Conservation (phyloP, 495 filamentous ascomycete genomes). For the Penicillium angulare region DNA sequence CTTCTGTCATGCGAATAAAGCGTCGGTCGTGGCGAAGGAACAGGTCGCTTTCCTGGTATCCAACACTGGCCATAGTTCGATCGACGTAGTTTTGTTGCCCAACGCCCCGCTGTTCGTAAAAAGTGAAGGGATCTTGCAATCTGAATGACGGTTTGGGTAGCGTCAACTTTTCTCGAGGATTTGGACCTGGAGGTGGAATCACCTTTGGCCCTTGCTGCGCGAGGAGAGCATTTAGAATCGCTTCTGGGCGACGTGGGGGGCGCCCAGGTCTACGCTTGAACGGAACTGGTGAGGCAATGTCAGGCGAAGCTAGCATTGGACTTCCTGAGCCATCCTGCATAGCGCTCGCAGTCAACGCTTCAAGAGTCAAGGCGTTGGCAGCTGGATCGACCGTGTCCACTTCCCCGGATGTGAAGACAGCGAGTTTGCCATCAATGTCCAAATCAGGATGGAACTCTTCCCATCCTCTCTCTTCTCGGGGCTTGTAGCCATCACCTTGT, state of each 20-base stretch:
- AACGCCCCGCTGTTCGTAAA: constrained; percentile 59
- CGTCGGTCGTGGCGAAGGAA: constrained; percentile 74
- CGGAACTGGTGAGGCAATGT: constrained; percentile 32
- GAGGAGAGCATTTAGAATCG: constrained; percentile 59
- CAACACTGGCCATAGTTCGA: constrained; percentile 87
- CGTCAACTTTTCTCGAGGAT: constrained; percentile 64
- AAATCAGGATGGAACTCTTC: constrained; percentile 95
- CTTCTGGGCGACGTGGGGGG: constrained; percentile 59
- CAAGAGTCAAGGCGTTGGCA: constrained; percentile 23
- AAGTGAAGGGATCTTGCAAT: constrained; percentile 56
- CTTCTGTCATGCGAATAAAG: constrained; percentile 75
- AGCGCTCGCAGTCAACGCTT: constrained; percentile 27
- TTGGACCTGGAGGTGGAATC: constrained; percentile 61
- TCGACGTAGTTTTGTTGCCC: constrained; percentile 74
- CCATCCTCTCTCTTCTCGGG: constrained; percentile 92
- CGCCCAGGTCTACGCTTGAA: constrained; percentile 61
- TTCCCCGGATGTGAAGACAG: constrained; percentile 76
- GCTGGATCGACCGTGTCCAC: constrained; percentile 65
- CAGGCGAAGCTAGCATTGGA: constrained; percentile 15
- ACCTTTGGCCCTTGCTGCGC: constrained; percentile 58
- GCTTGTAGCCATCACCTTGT: constrained; percentile 93
- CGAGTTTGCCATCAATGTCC: constrained; percentile 76
- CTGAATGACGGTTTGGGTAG: constrained; percentile 63
- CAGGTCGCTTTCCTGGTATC: constrained; percentile 91
- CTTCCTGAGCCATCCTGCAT: constrained; percentile 15